Percentiles rank a stretch among this genome's conserved stretches.
These are phyloP conservation scores for Cercospora brassicicola DNA, from an alignment of 2,329 filamentous ascomycete species.

Conservation along the genomic window DNA sequence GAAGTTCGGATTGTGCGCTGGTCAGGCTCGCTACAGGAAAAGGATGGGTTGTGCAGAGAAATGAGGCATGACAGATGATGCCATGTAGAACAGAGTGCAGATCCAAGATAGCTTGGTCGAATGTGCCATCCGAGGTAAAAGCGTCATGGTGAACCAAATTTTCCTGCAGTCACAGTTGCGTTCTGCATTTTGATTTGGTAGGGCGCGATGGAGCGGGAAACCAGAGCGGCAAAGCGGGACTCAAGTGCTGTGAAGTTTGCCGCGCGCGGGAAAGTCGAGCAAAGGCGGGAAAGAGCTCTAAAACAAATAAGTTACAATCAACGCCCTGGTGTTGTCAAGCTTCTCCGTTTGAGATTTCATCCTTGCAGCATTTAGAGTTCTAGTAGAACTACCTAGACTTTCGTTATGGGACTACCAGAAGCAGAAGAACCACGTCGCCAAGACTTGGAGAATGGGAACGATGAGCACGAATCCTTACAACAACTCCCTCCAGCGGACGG, in stretches of 20 bases:
- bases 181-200: not conserved
- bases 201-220: not conserved
- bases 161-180: not conserved
- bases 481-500: not conserved
- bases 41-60: not conserved
- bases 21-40: not conserved
- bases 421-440: not conserved
- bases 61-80: not conserved
- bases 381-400: not conserved
- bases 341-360: not conserved
- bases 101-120: not conserved
- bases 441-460: not conserved
- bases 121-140: not conserved
- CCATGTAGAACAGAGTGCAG: not conserved
- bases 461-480: not conserved
- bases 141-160: not conserved
- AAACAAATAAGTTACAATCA: not conserved
- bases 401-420: not conserved
- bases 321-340: not conserved
- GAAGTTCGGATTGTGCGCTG: not conserved
- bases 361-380: not conserved
- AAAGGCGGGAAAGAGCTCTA: not conserved
- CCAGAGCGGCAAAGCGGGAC: not conserved
- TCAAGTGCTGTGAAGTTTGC: not conserved
- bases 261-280: not conserved